Evolutionary conservation across 2,329 filamentous ascomycete species (phyloP).

Genomic region (Xylaria sp.): DNA sequence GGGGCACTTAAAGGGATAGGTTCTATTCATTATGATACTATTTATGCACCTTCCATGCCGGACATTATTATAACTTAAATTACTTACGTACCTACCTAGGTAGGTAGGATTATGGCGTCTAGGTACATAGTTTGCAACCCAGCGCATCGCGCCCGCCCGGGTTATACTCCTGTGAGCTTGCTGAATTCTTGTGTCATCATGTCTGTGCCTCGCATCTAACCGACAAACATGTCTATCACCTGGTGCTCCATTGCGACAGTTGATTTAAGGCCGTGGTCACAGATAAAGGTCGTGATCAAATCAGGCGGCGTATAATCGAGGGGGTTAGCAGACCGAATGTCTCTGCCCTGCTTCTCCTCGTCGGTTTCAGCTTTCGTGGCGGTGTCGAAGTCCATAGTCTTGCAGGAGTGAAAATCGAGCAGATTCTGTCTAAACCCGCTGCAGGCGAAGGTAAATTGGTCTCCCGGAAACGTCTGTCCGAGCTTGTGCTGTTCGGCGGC

Average conservation of each 20-base stretch:
- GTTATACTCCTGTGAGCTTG: not conserved
- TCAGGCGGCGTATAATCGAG: conserved; percentile 44
- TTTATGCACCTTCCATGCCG: too few relatives aligned
- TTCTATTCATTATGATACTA: too few relatives aligned
- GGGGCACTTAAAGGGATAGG: too few relatives aligned
- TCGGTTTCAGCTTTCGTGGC: conserved; percentile 21
- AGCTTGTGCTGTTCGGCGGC: conserved; percentile 98
- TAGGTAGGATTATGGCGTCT: too few relatives aligned
- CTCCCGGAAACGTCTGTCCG: conserved; percentile 84
- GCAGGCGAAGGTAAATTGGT: conserved; percentile 67
- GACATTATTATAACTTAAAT: too few relatives aligned
- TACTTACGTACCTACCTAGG: too few relatives aligned
- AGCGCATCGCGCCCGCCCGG: conserved; percentile 1
- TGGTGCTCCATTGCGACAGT: conserved; percentile 48
- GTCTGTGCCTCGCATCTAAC: conserved; percentile 25
- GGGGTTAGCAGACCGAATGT: conserved; percentile 29
- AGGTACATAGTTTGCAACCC: too few relatives aligned
- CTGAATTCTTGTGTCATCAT: not conserved
- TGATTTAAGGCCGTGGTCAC: conserved; percentile 48
- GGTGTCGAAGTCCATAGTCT: conserved; percentile 13
- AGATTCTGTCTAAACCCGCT: conserved; percentile 51
- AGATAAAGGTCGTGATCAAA: conserved; percentile 48
- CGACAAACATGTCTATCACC: conserved; percentile 50
- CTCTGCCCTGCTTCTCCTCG: conserved; percentile 31
- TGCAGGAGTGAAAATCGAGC: conserved; percentile 46